Evolutionary conservation across 805 yeast species (phyloP), one percentile per base, ranked within the genome.

Genomic region (Hanseniaspora thailandica): DNA sequence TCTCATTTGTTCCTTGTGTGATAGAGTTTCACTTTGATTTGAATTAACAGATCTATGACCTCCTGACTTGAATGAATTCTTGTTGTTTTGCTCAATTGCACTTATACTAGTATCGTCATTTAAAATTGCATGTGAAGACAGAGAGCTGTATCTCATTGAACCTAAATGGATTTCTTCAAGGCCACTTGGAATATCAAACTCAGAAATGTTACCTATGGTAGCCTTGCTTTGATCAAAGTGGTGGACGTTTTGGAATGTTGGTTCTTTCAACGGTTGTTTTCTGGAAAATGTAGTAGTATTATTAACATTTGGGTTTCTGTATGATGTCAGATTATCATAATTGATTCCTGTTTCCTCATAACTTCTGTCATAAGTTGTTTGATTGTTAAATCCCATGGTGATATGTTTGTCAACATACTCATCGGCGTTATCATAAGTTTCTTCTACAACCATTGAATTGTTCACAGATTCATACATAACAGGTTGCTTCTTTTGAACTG

Each of bases 91-190:
- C 20, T 47, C 30, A 19, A 23, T 13, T 22, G 22, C 5, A 22
- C 9, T 20, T 22, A 33, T 30, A 26, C 23, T 19, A 10, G 15
- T 26, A 2, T 26, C 47, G n/a, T 41, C 45, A 35, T 50, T 43
- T 19, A 45, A 43, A 2, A 43, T 13, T 7, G 31, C 43, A 12
- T 45, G 47, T 7, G 54, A 43, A 13, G 54, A 50, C 4, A 36
- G 17, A 4, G 54, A 50, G 17, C 54, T 50, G 33, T 50, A 39
- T 50, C 54, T 50, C 30, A 50, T 20, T 6, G 54, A 30, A 8
- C 34, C 35, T 12, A 43, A 5, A 5, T 43, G 19, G 10, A 28
- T 25, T 19, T 43, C 36, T 7, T 43, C 46, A 1, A 43, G 46
- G 2, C 35, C 35, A 13, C 25, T 28, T 2, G 46, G 46, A 8